Evolutionary conservation across 2,329 filamentous ascomycete species (phyloP), one percentile per base, ranked within the genome.

Genomic region (Pseudogymnoascus sp.): DNA sequence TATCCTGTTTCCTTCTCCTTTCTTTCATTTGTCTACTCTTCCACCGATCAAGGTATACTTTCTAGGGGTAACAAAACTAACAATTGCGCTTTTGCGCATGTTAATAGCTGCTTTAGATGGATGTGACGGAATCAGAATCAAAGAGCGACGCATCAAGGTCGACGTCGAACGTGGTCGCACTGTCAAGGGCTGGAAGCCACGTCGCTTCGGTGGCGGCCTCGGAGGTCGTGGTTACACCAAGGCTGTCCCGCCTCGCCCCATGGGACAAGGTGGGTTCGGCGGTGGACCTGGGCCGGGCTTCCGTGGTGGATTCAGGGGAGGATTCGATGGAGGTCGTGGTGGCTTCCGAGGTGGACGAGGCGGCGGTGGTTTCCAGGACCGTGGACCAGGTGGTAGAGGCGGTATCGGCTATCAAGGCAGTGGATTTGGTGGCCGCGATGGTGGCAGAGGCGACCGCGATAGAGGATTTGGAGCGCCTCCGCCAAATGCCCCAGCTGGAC

Each of bases 81-180:
- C 86, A 85, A 78, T 72, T 70, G 82, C 80, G 82, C 82, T 75
- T 77, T 77, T 78, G 80, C 79, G 78, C 75, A 70, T 76, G 73
- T 75, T 75, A 81, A 77, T 82, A 96, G 94, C 92, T 81, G 94
- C 94, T 75, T 86, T 97, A 80, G 96, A 87, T 70, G 76, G 80
- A 68, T 86, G 82, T 73, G 92, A 97, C 81, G 90, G 90, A 66
- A 89, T 96, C 71, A 87, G 88, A 68, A 96, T 99, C 77, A 95
- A 91, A 73, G 92, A 95, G 72, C 86, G 93, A 71, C 86, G 88
- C 69, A 90, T 97, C 70, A 85, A 96, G 72, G 91, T 97, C 70
- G 94, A 99, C 72, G 93, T 97, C 64, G 94, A 99, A 77, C 87
- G 94, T 71, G 94, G 94, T 67, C 88, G 94, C 68, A 97, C 94